Percentiles rank a stretch among this genome's conserved stretches.
These are phyloP conservation scores for Inga leiocalycina DNA, from an alignment of 306 rosid species.

Conservation along the genomic window DNA sequence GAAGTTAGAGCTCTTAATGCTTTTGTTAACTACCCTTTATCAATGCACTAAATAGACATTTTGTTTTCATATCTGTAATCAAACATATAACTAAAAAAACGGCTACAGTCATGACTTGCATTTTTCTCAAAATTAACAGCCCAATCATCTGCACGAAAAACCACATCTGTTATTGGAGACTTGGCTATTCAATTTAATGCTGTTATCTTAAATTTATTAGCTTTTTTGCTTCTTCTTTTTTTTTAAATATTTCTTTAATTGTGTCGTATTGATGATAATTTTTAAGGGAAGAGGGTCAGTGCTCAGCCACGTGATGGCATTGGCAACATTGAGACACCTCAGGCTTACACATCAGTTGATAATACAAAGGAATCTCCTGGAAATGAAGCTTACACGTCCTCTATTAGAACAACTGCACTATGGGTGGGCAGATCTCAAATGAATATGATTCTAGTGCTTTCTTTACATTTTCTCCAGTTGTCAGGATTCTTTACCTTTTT, in stretches of 20 bases:
- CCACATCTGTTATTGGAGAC: not conserved
- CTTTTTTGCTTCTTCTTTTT: not conserved
- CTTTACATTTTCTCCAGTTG: conserved; percentile 18
- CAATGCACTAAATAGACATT: not conserved
- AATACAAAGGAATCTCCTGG: conserved; percentile 39
- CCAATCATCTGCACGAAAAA: not conserved
- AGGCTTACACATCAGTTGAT: conserved; percentile 10
- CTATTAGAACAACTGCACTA: conserved; percentile 72
- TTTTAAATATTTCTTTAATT: not conserved
- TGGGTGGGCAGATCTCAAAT: conserved; percentile 64
- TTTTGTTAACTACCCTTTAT: not conserved
- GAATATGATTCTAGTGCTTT: conserved; percentile 25
- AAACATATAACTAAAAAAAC: not conserved
- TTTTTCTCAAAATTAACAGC: not conserved
- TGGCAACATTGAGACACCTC: conserved; percentile 32
- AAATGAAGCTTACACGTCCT: conserved; percentile 50
- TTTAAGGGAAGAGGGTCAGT: conserved; percentile 53
- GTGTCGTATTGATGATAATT: conserved; percentile 30
- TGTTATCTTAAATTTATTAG: not conserved
- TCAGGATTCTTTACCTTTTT: not conserved
- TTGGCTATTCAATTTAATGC: not conserved
- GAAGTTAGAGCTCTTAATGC: not conserved
- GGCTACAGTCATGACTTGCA: not conserved
- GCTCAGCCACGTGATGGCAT: conserved; percentile 44
- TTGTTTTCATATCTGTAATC: not conserved